Evolutionary conservation across 345 rosid genomes (phyloP).

Genomic region (Turnera subulata): DNA sequence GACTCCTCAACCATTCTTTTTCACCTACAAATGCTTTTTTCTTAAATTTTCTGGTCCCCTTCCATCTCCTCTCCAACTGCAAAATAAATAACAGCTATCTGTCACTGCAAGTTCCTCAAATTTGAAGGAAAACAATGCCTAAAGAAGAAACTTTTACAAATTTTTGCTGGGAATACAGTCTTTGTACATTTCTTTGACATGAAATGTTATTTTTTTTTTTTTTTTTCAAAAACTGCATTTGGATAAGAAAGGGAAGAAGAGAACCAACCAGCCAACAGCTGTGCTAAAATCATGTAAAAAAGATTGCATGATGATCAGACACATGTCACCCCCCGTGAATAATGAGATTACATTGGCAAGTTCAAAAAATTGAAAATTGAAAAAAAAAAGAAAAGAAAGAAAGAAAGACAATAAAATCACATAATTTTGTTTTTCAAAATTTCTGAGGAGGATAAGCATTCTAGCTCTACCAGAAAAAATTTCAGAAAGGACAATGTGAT

Average conservation of each 20-base stretch:
- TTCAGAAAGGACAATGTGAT: not conserved
- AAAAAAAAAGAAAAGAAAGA: no score
- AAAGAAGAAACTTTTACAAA: not conserved
- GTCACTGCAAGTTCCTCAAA: not conserved
- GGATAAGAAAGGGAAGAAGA: not conserved
- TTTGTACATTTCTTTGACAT: no score
- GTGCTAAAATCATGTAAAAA: not conserved
- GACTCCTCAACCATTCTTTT: conserved; percentile 22
- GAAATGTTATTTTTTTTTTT: no score
- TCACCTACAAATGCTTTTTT: not conserved
- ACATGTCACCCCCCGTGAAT: not conserved
- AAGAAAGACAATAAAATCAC: no score
- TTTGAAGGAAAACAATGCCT: not conserved
- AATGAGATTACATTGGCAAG: no score
- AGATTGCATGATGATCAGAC: conserved; percentile 9
- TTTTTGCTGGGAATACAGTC: not conserved
- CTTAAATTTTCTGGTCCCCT: conserved; percentile 27
- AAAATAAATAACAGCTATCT: conserved; percentile 8
- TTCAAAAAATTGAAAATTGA: no score
- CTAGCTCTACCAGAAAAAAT: not conserved
- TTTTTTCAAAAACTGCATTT: no score
- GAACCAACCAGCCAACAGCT: not conserved
- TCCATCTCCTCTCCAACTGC: conserved; percentile 23
- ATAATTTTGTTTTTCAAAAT: not conserved
- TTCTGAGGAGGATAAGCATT: not conserved